Evolutionary conservation across 257 asterid species (phyloP).

Genomic region (Voacanga thouarsii): DNA sequence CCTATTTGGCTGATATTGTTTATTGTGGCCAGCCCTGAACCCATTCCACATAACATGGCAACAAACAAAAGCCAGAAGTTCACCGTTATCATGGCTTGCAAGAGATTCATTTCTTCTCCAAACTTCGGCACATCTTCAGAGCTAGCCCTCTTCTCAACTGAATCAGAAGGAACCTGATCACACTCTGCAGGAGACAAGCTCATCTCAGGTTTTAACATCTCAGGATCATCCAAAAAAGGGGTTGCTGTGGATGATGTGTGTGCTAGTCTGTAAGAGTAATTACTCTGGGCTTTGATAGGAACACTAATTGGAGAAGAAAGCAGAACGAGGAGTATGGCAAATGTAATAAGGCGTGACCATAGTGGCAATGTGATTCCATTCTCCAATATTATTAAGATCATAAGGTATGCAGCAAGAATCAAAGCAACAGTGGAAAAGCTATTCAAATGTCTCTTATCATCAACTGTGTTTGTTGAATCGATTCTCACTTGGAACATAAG

Average conservation of each 20-base stretch:
- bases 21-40: slow-evolving; percentile 85
- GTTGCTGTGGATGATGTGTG: slow-evolving; percentile 23
- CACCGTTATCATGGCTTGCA: slow-evolving; percentile 56
- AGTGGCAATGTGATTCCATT: slow-evolving; percentile 40
- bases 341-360: slow-evolving; percentile 39
- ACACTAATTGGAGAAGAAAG: slow-evolving; percentile 59
- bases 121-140: slow-evolving; percentile 24
- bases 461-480: slow-evolving; percentile 28
- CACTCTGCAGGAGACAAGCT: neutral
- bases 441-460: slow-evolving; percentile 51
- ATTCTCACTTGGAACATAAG: slow-evolving; percentile 73
- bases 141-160: slow-evolving; percentile 18
- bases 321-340: slow-evolving; percentile 50
- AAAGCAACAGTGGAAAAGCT: slow-evolving; percentile 62
- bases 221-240: slow-evolving; percentile 38
- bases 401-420: slow-evolving; percentile 55
- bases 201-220: slow-evolving; percentile 7
- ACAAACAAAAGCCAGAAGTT: slow-evolving; percentile 78
- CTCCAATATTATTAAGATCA: slow-evolving; percentile 55
- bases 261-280: slow-evolving; percentile 12
- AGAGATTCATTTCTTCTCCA: slow-evolving; percentile 42
- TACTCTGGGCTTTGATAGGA: slow-evolving; percentile 42
- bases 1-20: slow-evolving; percentile 97
- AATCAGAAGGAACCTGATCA: slow-evolving; percentile 13
- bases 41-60: slow-evolving; percentile 93